Evolutionary conservation across 2,329 filamentous ascomycete species (phyloP).

Genomic region (Diaporthe citrichinensis): DNA sequence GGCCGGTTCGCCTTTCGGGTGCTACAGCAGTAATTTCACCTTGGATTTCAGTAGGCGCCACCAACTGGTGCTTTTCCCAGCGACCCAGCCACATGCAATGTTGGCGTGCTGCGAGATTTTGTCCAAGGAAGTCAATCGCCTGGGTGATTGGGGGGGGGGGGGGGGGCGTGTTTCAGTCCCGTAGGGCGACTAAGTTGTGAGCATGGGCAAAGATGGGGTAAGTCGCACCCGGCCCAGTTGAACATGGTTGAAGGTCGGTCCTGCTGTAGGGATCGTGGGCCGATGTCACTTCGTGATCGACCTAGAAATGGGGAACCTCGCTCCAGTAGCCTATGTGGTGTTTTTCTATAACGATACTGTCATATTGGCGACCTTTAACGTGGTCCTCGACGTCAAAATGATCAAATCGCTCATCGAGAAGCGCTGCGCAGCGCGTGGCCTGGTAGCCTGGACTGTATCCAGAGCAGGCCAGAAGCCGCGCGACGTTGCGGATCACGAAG

Average conservation of each 20-base stretch:
- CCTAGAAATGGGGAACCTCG: background rate
- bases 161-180: conserved; percentile 3
- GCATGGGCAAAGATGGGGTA: background rate
- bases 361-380: background rate
- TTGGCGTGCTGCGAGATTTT: background rate
- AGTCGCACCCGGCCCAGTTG: background rate
- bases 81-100: background rate
- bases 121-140: background rate
- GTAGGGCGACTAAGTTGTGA: background rate
- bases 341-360: background rate
- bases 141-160: background rate
- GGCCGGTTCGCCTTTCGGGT: background rate
- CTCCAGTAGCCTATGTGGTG: background rate
- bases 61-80: background rate
- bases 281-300: conserved; percentile 10
- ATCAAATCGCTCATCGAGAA: background rate
- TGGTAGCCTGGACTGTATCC: background rate
- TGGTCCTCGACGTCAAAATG: background rate
- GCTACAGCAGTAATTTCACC: background rate
- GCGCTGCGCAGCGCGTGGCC: background rate
- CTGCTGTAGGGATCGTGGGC: background rate
- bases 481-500: background rate
- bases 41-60: background rate
- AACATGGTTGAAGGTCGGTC: background rate
- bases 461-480: background rate